These are phyloP conservation scores for Calonectria ilicicola DNA, from an alignment of 2,329 filamentous ascomycete genomes.

Conservation along the genomic window DNA sequence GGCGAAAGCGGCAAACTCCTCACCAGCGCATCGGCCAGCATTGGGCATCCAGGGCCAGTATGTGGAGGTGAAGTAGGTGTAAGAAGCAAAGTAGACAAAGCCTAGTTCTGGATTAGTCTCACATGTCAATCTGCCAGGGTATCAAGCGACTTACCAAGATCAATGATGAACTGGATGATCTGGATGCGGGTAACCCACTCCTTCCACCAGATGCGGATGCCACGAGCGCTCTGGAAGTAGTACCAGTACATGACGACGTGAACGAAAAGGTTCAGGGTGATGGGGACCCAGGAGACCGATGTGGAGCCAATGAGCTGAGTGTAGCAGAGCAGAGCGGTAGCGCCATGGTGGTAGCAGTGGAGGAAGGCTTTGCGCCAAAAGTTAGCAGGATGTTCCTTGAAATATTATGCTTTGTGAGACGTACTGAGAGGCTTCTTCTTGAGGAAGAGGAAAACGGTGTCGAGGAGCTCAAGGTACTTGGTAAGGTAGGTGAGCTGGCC, in stretches of 20 bases:
- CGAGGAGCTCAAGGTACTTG: constrained; percentile 95
- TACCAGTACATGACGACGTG: constrained; percentile 99
- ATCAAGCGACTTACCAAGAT: constrained; percentile 77
- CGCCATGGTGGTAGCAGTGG: constrained; percentile 98
- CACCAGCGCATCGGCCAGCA: constrained; percentile 87
- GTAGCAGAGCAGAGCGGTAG: constrained; percentile 97
- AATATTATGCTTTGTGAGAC: constrained; percentile 23
- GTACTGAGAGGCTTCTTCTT: constrained; percentile 96
- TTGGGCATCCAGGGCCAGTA: constrained; percentile 92
- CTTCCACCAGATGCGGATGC: constrained; percentile 99
- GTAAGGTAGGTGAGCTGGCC: constrained; percentile 94
- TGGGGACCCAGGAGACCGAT: constrained; percentile 94
- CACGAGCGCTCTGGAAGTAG: constrained; percentile 99
- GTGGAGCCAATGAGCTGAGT: constrained; percentile 95
- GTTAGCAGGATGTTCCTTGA: constrained; percentile 44
- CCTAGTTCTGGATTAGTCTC: constrained; percentile 62
- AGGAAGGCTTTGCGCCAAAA: constrained; percentile 78
- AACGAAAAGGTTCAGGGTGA: constrained; percentile 90
- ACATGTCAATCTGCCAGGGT: neutral
- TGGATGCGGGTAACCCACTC: constrained; percentile 98
- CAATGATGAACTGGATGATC: constrained; percentile 97
- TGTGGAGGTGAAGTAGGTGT: constrained; percentile 94
- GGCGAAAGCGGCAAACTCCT: constrained; percentile 95
- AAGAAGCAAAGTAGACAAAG: constrained; percentile 99
- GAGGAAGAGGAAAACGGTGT: constrained; percentile 96